Base-by-base conservation (phyloP, 1,284 basidiomycete genomes). In the Fistulinella cinereoalba region DNA sequence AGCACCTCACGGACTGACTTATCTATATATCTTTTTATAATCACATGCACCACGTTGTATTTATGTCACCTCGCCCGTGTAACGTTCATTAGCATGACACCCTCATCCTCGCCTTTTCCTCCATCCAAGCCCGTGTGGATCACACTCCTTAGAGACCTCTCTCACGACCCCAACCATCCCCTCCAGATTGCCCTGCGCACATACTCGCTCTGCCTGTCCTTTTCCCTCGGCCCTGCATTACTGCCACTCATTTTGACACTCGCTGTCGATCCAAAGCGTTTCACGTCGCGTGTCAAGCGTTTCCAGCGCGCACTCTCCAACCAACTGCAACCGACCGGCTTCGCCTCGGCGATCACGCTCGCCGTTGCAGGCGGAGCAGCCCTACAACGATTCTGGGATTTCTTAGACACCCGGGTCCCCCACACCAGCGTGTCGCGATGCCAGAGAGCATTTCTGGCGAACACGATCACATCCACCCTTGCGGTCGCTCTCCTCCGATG, bases 141-240 rank as follows among this genome's bases (percentile, higher is more conserved):
- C 12, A 15, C 44, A n/a, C 3, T 24, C 39, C 7, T 43, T 1
- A 6, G 34, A 27, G 22, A 28, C 19, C 38, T 52, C 12, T 46
- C 38, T 23, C 24, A 52, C 24, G 53, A 58, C 25, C 40, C 54
- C 9, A 27, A 58, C n/a, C 81, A 84, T 54, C 81, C 82, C 9
- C 55, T 72, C n/a, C 80, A 79, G 49, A 70, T 86, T 32, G 74
- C 80, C 1, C 61, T 82, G 22, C 75, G 86, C 49, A 84, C 87
- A 0, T 88, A 87, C 60, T 71, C 68, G 6, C 76, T 89, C n/a
- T 72, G 79, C 0, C 70, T 86, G 16, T 79, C 77, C 2, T 71
- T 88, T n/a, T 79, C 80, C 1, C 71, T 88, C 12, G 77, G 77
- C 2, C 85, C 87, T 1, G 72, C 78, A 3, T 64, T 87, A 9